These are phyloP conservation scores for Xylariaceae sp. DNA, from an alignment of 2,329 filamentous ascomycete genomes.

Conservation along the genomic window DNA sequence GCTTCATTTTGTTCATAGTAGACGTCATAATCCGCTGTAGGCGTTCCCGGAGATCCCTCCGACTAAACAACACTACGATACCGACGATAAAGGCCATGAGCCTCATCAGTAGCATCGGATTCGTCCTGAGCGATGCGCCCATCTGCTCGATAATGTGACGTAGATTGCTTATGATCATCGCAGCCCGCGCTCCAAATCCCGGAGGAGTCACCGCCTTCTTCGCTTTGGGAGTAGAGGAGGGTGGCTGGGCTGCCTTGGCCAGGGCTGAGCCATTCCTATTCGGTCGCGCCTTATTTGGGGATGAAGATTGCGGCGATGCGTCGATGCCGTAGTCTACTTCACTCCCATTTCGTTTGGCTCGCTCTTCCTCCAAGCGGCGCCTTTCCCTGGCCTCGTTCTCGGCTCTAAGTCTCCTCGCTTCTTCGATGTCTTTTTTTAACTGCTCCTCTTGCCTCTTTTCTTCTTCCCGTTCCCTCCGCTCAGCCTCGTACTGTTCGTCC, in stretches of 20 bases:
- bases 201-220: slow-evolving; percentile 34
- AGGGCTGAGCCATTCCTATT: slow-evolving; percentile 30
- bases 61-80: slow-evolving; percentile 72
- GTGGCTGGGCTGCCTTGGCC: slow-evolving; percentile 32
- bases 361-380: slow-evolving; percentile 53
- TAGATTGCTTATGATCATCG: slow-evolving; percentile 52
- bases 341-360: slow-evolving; percentile 47
- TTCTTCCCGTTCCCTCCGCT: slow-evolving; percentile 61
- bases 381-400: slow-evolving; percentile 58
- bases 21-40: slow-evolving; percentile 65
- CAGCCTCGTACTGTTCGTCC: slow-evolving; percentile 77
- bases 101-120: slow-evolving; percentile 55
- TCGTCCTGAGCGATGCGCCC: slow-evolving; percentile 50
- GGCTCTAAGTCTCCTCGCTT: slow-evolving; percentile 52
- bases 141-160: slow-evolving; percentile 51
- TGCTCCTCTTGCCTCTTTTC: slow-evolving; percentile 55
- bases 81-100: slow-evolving; percentile 78
- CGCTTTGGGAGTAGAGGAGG: slow-evolving; percentile 22
- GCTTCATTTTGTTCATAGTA: slow-evolving; percentile 77
- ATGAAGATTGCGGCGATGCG: slow-evolving; percentile 41
- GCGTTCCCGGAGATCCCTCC: slow-evolving; percentile 71
- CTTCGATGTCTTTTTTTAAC: slow-evolving; percentile 55
- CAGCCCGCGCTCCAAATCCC: slow-evolving; percentile 48
- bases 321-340: slow-evolving; percentile 72
- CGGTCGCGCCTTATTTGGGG: slow-evolving; percentile 35